A percentile compares a stretch with the other conserved stretches of the same genome.
Conservation (phyloP, 192 early-diverging fungal genomes). For the Umbelopsis ramanniana region DNA sequence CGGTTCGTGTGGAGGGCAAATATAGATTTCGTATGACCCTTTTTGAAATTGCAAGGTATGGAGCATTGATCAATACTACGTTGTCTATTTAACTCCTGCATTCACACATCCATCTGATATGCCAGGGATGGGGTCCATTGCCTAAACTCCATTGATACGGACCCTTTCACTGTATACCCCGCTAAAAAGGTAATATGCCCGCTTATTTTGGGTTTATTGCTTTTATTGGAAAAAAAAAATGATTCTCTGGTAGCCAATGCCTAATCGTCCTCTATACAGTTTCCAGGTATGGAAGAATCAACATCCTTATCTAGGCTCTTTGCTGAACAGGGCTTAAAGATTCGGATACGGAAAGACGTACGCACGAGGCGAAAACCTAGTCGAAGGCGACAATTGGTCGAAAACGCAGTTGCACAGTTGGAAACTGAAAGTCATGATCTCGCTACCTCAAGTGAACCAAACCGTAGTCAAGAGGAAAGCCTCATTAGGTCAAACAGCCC, state of each 20-base stretch:
- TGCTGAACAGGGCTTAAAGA: slow-evolving; percentile 94
- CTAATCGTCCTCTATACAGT: slow-evolving; percentile 15
- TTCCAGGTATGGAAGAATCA: slow-evolving; percentile 61
- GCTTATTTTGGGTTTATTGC: neutral
- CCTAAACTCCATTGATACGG: slow-evolving; percentile 78
- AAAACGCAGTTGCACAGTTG: neutral
- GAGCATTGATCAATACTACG: neutral
- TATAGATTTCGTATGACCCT: slow-evolving; percentile 81
- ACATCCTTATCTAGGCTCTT: slow-evolving; percentile 83
- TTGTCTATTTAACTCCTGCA: too few relatives aligned
- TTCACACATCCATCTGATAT: too few relatives aligned
- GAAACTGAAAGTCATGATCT: neutral
- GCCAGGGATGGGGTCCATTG: slow-evolving; percentile 70
- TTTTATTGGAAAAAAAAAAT: neutral
- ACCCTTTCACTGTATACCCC: slow-evolving; percentile 82
- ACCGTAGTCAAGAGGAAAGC: neutral
- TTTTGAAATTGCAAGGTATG: slow-evolving; percentile 82
- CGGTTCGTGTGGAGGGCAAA: slow-evolving; percentile 87
- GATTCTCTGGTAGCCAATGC: neutral
- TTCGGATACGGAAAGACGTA: slow-evolving; percentile 85
- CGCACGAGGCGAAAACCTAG: neutral
- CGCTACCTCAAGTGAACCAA: neutral
- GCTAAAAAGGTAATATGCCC: slow-evolving; percentile 70
- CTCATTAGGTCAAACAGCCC: too few relatives aligned
- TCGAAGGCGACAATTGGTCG: neutral